Conservation (phyloP, 2,329 filamentous ascomycete genomes). For the Venturia effusa region DNA sequence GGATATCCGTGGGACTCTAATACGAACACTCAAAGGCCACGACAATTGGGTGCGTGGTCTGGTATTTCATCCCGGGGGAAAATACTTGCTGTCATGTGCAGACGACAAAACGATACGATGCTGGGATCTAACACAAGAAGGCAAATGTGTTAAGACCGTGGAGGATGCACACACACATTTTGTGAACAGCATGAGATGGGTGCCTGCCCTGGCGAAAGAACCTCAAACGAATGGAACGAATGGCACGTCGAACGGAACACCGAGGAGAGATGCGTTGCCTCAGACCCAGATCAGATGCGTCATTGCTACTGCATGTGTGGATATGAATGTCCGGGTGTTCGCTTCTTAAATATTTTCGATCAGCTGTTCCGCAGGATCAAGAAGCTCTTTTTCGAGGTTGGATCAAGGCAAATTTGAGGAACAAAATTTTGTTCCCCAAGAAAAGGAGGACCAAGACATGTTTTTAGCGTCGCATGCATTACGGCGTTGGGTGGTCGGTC, state of each 20-base stretch:
- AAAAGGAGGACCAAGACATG: background rate
- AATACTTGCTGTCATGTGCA: conserved; percentile 73
- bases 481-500: background rate
- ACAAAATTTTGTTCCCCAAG: background rate
- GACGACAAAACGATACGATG: conserved; percentile 90
- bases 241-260: conserved; percentile 28
- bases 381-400: background rate
- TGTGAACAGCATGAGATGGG: conserved; percentile 79
- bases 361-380: background rate
- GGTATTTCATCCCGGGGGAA: conserved; percentile 84
- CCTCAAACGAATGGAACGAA: conserved; percentile 24
- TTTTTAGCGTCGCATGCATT: conserved; percentile 3
- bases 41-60: conserved; percentile 89
- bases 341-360: conserved; percentile 31
- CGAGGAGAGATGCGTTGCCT: conserved; percentile 42
- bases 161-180: conserved; percentile 73
- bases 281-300: conserved; percentile 66
- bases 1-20: conserved; percentile 72
- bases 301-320: conserved; percentile 78
- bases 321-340: conserved; percentile 69
- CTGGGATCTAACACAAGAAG: conserved; percentile 88
- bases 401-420: background rate
- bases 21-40: conserved; percentile 77
- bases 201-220: conserved; percentile 61
- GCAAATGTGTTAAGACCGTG: conserved; percentile 76